Conservation (phyloP, 163 green algal genomes). For the Prototheca wickerhamii region DNA sequence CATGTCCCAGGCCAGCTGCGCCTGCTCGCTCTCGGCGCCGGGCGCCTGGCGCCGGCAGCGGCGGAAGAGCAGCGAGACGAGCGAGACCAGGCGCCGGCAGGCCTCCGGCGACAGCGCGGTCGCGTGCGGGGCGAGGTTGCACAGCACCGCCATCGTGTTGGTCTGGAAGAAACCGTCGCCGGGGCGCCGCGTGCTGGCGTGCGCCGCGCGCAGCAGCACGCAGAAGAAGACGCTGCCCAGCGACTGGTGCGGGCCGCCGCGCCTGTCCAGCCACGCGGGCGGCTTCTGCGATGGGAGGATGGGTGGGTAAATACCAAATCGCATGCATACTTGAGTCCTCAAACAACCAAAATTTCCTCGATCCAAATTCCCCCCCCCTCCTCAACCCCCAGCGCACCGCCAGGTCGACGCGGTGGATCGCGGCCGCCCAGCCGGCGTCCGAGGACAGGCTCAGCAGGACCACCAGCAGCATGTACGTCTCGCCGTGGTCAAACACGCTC, state of each 20-base stretch:
- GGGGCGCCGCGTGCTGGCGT: slow-evolving; percentile 46
- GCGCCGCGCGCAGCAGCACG: slow-evolving; percentile 62
- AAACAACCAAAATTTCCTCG: too few relatives aligned
- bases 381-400: too few relatives aligned
- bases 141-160: slow-evolving; percentile 75
- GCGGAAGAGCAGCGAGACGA: slow-evolving; percentile 36
- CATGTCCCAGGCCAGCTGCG: slow-evolving; percentile 65
- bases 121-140: slow-evolving; percentile 67
- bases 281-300: not conserved
- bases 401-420: slow-evolving; percentile 59
- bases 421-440: slow-evolving; percentile 63
- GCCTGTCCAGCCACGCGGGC: too few relatives aligned
- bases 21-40: too few relatives aligned
- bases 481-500: slow-evolving; percentile 2
- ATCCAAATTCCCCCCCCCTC: too few relatives aligned
- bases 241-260: not conserved
- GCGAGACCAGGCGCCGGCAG: slow-evolving; percentile 50
- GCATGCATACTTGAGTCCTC: slow-evolving; percentile 1
- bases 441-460: slow-evolving; percentile 80
- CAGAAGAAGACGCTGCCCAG: slow-evolving; percentile 64
- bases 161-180: slow-evolving; percentile 76
- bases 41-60: slow-evolving; percentile 3
- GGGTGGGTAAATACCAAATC: not conserved
- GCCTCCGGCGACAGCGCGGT: slow-evolving; percentile 42
- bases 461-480: slow-evolving; percentile 80